Percentiles rank a stretch among this genome's conserved stretches.
These are phyloP conservation scores for Xerocomus spinulosus DNA, from an alignment of 768 basidiomycete genomes.

Conservation along the genomic window DNA sequence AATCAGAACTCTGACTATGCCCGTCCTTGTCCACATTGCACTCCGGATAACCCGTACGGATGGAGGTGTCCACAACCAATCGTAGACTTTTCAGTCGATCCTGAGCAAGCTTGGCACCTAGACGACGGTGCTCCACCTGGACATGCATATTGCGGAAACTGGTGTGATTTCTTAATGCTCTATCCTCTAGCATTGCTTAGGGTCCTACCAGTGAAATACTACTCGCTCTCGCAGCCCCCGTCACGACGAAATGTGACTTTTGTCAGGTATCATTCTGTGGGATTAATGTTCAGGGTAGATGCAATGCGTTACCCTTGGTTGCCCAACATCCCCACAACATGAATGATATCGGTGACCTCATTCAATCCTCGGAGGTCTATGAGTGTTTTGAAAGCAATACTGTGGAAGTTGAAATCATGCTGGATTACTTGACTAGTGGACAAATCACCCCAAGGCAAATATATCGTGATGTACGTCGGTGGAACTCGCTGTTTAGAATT, in stretches of 20 bases:
- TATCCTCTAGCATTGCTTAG: neutral
- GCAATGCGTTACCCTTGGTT: conserved; percentile 52
- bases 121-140: conserved; percentile 78
- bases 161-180: conserved; percentile 41
- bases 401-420: conserved; percentile 78
- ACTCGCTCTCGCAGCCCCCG: conserved; percentile 65
- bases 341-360: conserved; percentile 65
- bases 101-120: conserved; percentile 70
- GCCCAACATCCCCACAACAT: conserved; percentile 68
- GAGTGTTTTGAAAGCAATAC: conserved; percentile 76
- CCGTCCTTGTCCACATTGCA: conserved; percentile 78
- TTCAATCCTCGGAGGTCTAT: conserved; percentile 71
- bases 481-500: neutral
- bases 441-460: conserved; percentile 64
- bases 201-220: conserved; percentile 56
- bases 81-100: conserved; percentile 61
- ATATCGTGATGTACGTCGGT: conserved; percentile 62
- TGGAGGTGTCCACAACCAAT: conserved; percentile 84
- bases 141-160: conserved; percentile 78
- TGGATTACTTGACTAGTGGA: conserved; percentile 70
- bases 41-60: conserved; percentile 62
- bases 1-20: conserved; percentile 60
- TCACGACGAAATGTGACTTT: conserved; percentile 80
- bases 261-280: conserved; percentile 83
- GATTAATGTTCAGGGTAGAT: conserved; percentile 70